Percentiles rank a stretch among this genome's conserved stretches.
Evolutionary conservation across 805 yeast species (phyloP).

Genomic region (Zygosaccharomyces kombuchaensis): DNA sequence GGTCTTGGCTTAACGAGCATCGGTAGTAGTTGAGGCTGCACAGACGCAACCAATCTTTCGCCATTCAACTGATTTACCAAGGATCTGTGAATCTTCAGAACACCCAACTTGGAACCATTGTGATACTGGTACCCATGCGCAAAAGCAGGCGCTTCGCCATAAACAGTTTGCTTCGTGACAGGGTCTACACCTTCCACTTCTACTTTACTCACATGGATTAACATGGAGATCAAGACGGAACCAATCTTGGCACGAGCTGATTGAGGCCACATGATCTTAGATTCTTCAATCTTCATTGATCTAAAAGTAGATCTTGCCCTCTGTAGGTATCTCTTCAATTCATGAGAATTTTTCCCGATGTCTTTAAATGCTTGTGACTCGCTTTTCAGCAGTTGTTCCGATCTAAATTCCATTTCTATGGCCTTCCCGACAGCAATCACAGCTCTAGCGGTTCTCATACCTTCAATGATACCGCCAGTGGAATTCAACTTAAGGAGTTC

Average conservation of each 20-base stretch:
- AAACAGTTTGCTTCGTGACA: slow-evolving; percentile 58
- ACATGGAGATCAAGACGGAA: slow-evolving; percentile 65
- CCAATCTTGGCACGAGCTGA: slow-evolving; percentile 69
- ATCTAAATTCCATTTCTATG: slow-evolving; percentile 75
- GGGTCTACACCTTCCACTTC: slow-evolving; percentile 81
- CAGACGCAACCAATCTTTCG: slow-evolving; percentile 57
- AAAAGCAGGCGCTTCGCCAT: slow-evolving; percentile 83
- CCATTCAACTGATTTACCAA: slow-evolving; percentile 64
- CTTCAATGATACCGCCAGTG: slow-evolving; percentile 71
- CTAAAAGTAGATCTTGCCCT: slow-evolving; percentile 38
- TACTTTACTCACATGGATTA: slow-evolving; percentile 79
- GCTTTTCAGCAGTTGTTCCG: slow-evolving; percentile 56
- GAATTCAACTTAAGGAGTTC: slow-evolving; percentile 73
- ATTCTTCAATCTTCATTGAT: slow-evolving; percentile 35
- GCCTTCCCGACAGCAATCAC: slow-evolving; percentile 79
- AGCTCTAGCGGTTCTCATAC: slow-evolving; percentile 80
- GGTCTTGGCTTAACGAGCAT: slow-evolving; percentile 89
- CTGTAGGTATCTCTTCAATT: slow-evolving; percentile 40
- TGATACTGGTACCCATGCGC: slow-evolving; percentile 81
- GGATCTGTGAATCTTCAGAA: slow-evolving; percentile 67
- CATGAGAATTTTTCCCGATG: slow-evolving; percentile 44
- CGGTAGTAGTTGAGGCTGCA: slow-evolving; percentile 84
- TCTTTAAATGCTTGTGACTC: slow-evolving; percentile 55
- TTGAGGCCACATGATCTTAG: slow-evolving; percentile 50
- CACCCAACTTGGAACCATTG: slow-evolving; percentile 76